phyloP scores from a whole-genome alignment of 2,329 filamentous ascomycete genomes.

The Coniochaeta pulveracea region DNA sequence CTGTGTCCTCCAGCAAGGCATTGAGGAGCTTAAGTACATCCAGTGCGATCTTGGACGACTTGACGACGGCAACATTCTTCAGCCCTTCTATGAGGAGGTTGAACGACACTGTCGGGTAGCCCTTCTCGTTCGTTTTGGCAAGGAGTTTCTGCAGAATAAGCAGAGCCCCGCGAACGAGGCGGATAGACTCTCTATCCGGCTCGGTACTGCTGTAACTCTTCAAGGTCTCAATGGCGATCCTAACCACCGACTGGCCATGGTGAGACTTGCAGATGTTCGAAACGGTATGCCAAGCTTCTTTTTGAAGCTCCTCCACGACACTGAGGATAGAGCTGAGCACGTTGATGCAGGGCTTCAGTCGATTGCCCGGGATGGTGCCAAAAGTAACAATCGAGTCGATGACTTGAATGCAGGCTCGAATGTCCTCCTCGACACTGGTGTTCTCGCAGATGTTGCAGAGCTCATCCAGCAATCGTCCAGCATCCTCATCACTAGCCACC shows the following conservation, averaged over 20 bases:
- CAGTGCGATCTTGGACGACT: slow-evolving; percentile 31
- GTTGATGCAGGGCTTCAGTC: slow-evolving; percentile 55
- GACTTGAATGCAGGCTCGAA: slow-evolving; percentile 55
- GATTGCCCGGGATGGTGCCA: slow-evolving; percentile 52
- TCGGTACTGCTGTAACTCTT: slow-evolving; percentile 26
- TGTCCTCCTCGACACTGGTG: slow-evolving; percentile 52
- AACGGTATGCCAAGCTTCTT: slow-evolving; percentile 59
- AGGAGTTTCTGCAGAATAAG: slow-evolving; percentile 52
- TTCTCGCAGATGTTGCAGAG: slow-evolving; percentile 57
- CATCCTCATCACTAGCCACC: slow-evolving; percentile 49
- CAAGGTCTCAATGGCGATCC: slow-evolving; percentile 52
- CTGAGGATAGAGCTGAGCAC: slow-evolving; percentile 63
- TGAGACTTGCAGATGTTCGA: slow-evolving; percentile 63
- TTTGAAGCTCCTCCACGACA: slow-evolving; percentile 47
- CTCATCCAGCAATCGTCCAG: slow-evolving; percentile 48
- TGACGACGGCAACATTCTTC: slow-evolving; percentile 33
- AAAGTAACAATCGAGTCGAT: slow-evolving; percentile 64
- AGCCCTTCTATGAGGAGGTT: slow-evolving; percentile 47
- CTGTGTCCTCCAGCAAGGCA: slow-evolving; percentile 40
- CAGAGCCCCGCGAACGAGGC: slow-evolving; percentile 51
- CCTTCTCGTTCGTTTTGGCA: slow-evolving; percentile 45
- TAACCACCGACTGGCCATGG: slow-evolving; percentile 57
- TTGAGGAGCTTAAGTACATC: slow-evolving; percentile 42
- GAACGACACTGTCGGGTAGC: slow-evolving; percentile 48
- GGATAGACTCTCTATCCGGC: slow-evolving; percentile 36